Base-by-base conservation (phyloP, 768 basidiomycete genomes). In the Tricholoma hemisulphureum region DNA sequence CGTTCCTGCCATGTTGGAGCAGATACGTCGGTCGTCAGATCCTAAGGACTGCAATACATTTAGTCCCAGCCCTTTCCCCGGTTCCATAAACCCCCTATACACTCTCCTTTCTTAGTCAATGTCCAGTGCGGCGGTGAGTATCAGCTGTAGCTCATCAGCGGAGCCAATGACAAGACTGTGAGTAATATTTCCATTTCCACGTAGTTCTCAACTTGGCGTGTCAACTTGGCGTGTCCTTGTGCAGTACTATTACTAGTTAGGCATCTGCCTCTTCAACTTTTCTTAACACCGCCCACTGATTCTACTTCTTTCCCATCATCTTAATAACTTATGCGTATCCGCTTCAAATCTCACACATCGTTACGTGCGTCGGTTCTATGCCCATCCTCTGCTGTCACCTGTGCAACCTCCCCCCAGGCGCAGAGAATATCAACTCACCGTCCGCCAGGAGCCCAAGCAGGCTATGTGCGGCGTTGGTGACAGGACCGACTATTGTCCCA, bases 401-500 rank as follows among this genome's bases (percentile, higher is more conserved):
- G n/a, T n/a, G n/a, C n/a, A n/a, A n/a, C 49, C 29, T 48, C 28
- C 41, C 29, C 46, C 13, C 41, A 46, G 58, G 28, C 59, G 67
- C 73, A 94, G 93, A 70, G 84, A 89, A 58, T 95, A 95, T 71
- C 87, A 94, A 57, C 84, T 96, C 64, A 84, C 80, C 31, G 88
- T 96, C 56, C 81, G 93, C 51, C 93, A 96, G 70, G 90, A 96
- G 72, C 94, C 94, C 2, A 93, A 94, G 72, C 93, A 95, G 73
- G 89, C 90, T 4, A 93, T 93, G 91, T 93, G 91, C 63, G 91
- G 91, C 54, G 88, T 93, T 9, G 91, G 93, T 41, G 91, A 92
- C 63, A 85, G 86, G 90, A 93, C 93, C 55, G 95, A 96, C 80
- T 83, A 94, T n/a, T 82, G 95, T 34, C 95, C 95, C 2, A 94